Evolutionary conservation across 805 yeast species (phyloP).

Genomic region (Wickerhamiella dianesei): DNA sequence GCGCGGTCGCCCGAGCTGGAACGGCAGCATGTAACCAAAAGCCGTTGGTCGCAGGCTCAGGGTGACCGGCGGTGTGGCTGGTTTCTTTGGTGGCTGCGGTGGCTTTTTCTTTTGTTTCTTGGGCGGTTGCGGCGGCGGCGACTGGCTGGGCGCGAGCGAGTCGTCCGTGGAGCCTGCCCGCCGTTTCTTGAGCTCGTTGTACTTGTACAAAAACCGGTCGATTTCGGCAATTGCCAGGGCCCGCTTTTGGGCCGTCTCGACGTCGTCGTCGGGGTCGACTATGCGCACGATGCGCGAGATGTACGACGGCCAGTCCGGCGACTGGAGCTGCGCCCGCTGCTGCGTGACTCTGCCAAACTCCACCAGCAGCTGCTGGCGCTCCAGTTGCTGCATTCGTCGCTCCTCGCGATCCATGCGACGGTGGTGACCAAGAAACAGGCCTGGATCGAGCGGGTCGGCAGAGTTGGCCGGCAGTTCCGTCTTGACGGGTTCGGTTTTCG

Average conservation of each 20-base stretch:
- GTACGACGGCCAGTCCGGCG: constrained; percentile 36
- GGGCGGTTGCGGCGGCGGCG: neutral
- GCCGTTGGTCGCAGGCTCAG: constrained; percentile 12
- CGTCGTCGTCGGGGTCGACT: constrained; percentile 32
- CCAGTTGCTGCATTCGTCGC: constrained; percentile 41
- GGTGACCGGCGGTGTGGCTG: neutral
- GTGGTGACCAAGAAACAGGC: constrained; percentile 34
- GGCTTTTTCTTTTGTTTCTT: neutral
- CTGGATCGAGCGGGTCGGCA: constrained; percentile 35
- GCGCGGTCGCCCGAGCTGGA: constrained; percentile 11
- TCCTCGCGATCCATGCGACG: constrained; percentile 52
- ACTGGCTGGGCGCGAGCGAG: neutral
- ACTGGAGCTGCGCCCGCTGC: constrained; percentile 33
- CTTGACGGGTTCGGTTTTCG: too few species aligned
- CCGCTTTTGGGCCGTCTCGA: constrained; percentile 41
- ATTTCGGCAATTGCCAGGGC: constrained; percentile 39
- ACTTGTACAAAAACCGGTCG: constrained; percentile 21
- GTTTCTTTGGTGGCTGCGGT: neutral
- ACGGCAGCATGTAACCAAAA: constrained; percentile 14
- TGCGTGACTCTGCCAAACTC: constrained; percentile 40
- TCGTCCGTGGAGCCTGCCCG: neutral
- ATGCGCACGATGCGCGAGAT: constrained; percentile 38
- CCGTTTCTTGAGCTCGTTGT: constrained; percentile 8
- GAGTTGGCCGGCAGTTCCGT: neutral
- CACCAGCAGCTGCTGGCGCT: constrained; percentile 36